Base-by-base conservation (phyloP, 345 rosid species). In the Eucalyptus decipiens region DNA sequence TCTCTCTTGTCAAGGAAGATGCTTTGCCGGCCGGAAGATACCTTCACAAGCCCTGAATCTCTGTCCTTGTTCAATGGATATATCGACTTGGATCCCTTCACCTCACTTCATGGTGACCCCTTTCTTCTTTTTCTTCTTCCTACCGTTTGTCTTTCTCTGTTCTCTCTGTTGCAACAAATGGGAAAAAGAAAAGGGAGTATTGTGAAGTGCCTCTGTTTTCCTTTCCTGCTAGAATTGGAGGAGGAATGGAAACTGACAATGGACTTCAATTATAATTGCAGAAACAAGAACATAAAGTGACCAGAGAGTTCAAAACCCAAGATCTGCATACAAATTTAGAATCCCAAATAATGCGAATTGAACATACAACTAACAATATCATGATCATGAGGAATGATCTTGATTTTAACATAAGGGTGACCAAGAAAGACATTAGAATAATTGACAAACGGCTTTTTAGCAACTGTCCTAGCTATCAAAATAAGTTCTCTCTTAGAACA, bases 11-110 rank as follows among this genome's bases (percentile, higher is more conserved):
- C 86, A 97, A 95, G 95, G 92, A 97, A 45, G 99, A 98, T 12
- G 99, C 98, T 89, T 90, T 97, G 93, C 90, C 97, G 88, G 99
- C 99, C 54, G 99, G 99, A 62, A 94, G 95, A 92, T 92, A 90
- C 80, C 88, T 97, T 58, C 96, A 92, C 8, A 97, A 95, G 92
- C 99, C 99, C 15, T 12, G 49, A 48, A 1, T 48, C 49, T 11
- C 49, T 48, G 49, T 48, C 49, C 49, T 11, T 14, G 49, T 48
- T 48, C 49, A 48, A 0, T 48, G 49, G 24, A 47, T 45, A 1
- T 1, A 45, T 45, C 47, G 9, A 45, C 47, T 45, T 11, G 3
- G 47, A 47, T 11, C 49, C 49, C 14, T 48, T 48, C 49, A 48
- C 5, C 49, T 12, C 49, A 48, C 49, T 48, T 48, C 49, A 1